Conservation (phyloP, 352 stramenopile genomes). For the Phytophthora agathidicida region DNA sequence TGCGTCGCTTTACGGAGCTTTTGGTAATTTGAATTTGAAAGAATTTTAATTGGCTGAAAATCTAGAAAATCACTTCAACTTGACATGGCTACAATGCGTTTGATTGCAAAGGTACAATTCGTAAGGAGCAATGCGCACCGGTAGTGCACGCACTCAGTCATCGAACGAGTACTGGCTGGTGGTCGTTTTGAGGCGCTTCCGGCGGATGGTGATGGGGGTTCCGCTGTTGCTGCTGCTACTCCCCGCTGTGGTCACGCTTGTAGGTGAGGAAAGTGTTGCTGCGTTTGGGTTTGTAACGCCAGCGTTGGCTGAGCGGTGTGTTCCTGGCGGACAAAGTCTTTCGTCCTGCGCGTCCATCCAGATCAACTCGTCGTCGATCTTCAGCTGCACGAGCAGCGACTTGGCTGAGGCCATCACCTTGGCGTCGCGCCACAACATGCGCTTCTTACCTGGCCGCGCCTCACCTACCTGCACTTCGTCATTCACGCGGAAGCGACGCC, state of each 20-base stretch:
- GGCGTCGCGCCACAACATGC: conserved; percentile 61
- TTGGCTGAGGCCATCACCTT: conserved; percentile 35
- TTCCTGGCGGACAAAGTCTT: conserved; percentile 59
- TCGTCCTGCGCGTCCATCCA: conserved; percentile 75
- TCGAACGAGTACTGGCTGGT: conserved; percentile 14
- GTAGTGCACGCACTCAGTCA: conserved; percentile 5
- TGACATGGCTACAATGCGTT: too few species aligned
- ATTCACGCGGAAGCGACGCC: conserved; percentile 58
- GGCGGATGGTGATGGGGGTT: conserved; percentile 1
- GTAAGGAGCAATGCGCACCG: background rate
- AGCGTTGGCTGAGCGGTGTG: conserved; percentile 52
- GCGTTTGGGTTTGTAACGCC: background rate
- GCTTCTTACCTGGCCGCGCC: conserved; percentile 31
- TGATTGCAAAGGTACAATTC: conserved; percentile 2
- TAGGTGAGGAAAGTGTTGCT: conserved; percentile 8
- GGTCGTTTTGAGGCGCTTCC: conserved; percentile 30
- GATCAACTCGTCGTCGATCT: conserved; percentile 44
- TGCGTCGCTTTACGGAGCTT: conserved; percentile 18
- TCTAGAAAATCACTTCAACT: conserved; percentile 16
- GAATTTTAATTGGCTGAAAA: conserved; percentile 17
- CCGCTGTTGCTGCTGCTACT: conserved; percentile 22
- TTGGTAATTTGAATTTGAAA: conserved; percentile 25
- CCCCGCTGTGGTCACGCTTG: conserved; percentile 8
- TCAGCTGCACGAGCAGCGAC: conserved; percentile 47
- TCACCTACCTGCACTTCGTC: conserved; percentile 64